phyloP scores from a whole-genome alignment of 1,284 basidiomycete genomes.

The Ustilago trichophora region DNA sequence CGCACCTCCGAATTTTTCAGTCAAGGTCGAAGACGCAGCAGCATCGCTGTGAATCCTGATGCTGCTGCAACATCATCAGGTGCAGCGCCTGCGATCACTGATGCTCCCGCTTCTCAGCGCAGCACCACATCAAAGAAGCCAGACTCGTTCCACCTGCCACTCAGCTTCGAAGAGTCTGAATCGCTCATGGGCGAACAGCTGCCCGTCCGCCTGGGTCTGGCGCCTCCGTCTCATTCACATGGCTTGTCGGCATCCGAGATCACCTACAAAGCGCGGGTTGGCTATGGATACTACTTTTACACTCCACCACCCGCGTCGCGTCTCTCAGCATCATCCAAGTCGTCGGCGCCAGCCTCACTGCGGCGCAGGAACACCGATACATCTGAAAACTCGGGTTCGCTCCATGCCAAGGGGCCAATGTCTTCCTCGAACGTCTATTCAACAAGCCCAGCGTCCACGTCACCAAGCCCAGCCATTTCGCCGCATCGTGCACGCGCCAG shows the following conservation, averaged over 20 bases:
- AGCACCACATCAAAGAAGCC: constrained; percentile 12
- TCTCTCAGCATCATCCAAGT: neutral
- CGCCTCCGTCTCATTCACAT: constrained; percentile 41
- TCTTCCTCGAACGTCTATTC: neutral
- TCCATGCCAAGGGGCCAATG: neutral
- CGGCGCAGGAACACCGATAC: constrained; percentile 21
- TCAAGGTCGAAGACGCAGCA: constrained; percentile 31
- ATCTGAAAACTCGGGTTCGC: neutral
- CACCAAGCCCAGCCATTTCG: constrained; percentile 1
- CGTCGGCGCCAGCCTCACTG: neutral
- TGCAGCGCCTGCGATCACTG: no score
- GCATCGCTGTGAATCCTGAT: constrained; percentile 14
- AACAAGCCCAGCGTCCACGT: constrained; percentile 11
- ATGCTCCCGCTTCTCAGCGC: no score
- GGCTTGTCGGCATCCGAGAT: constrained; percentile 15
- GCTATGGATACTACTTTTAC: constrained; percentile 53
- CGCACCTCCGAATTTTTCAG: constrained; percentile 48
- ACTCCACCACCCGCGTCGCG: constrained; percentile 37
- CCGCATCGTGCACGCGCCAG: constrained; percentile 14
- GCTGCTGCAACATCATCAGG: neutral
- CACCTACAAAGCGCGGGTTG: constrained; percentile 39
- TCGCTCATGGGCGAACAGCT: constrained; percentile 34
- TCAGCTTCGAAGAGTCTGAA: constrained; percentile 31
- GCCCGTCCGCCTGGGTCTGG: constrained; percentile 50
- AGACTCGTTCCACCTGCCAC: constrained; percentile 26